phyloP scores from a whole-genome alignment of 2,329 filamentous ascomycete species.

The Alternaria consortialis region DNA sequence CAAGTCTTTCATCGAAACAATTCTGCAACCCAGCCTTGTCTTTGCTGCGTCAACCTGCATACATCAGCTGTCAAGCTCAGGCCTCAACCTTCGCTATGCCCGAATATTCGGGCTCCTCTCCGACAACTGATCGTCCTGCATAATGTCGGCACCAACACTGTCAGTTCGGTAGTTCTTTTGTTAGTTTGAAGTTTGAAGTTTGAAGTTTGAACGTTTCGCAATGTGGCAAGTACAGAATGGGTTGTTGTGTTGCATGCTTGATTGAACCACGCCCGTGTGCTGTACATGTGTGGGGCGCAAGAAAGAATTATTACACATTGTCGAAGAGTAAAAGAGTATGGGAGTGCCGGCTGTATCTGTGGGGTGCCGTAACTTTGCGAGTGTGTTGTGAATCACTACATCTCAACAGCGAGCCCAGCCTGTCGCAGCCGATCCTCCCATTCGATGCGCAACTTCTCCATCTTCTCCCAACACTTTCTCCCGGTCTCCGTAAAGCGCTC shows the following conservation, averaged over 20 bases:
- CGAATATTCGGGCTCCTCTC: constrained; percentile 7
- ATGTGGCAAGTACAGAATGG: neutral
- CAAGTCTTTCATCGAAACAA: neutral
- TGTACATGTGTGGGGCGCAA: neutral
- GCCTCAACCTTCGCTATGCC: constrained; percentile 1
- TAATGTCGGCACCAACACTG: constrained; percentile 1
- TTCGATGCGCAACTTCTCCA: constrained; percentile 73
- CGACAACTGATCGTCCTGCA: constrained; percentile 8
- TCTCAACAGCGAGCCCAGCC: constrained; percentile 50
- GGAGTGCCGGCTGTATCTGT: neutral
- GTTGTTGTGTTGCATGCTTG: neutral
- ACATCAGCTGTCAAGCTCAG: constrained; percentile 3
- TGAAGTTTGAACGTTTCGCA: neutral
- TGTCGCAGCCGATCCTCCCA: constrained; percentile 63
- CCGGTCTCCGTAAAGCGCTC: constrained; percentile 71
- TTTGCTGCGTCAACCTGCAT: constrained; percentile 2
- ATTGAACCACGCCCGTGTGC: neutral
- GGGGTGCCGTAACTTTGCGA: neutral
- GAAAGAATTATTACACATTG: neutral
- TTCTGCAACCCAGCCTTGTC: neutral
- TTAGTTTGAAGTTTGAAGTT: neutral
- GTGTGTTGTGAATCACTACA: constrained; percentile 24
- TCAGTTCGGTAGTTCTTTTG: constrained; percentile 2
- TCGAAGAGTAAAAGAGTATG: neutral
- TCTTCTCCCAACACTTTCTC: constrained; percentile 69